Base-by-base conservation (phyloP, 768 basidiomycete species). In the Neoboletus subvelutipes region DNA sequence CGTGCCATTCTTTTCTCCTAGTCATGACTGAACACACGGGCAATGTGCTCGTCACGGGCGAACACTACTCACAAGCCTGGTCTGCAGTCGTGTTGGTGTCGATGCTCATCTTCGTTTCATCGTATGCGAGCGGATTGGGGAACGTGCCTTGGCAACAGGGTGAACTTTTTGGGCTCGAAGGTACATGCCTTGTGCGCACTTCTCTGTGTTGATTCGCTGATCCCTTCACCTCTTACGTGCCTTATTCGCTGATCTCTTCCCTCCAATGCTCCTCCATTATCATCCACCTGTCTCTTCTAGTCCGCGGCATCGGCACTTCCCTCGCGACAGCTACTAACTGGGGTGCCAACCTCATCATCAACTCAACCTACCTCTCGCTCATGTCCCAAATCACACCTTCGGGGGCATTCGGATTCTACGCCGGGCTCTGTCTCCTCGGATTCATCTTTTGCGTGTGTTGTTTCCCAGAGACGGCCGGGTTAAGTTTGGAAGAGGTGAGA, bases 61-160 rank as follows among this genome's bases (percentile, higher is more conserved):
- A 78, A 15, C 67, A 79, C 24, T 90, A 89, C 65, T 77, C 85
- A 3, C 77, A 68, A 29, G 68, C 77, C 17, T 90, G 85, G 85
- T 87, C 86, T 5, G 80, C 79, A 1, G 72, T 88, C 55, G 87
- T 92, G 4, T 70, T 92, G n/a, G 58, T 86, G 7, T 81, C 86
- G n/a, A 92, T 93, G 88, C 83, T 94, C 61, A 67, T 89, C 61
- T 93, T 87, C 71, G 90, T 92, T 22, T 87, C 87, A 1, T 86
- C 86, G 11, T 94, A 93, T 65, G 92, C 89, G 0, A 87, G 82
- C 3, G 87, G 90, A 5, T 73, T 91, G 17, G 90, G 90, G 1
- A 89, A 90, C 64, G 84, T 91, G 2, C 91, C 91, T 0, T 92
- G 91, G 91, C 89, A 91, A 64, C 91, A 92, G 69, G 90, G 89